Evolutionary conservation across 2,329 filamentous ascomycete species (phyloP).

Genomic region (Teratosphaeria destructans): DNA sequence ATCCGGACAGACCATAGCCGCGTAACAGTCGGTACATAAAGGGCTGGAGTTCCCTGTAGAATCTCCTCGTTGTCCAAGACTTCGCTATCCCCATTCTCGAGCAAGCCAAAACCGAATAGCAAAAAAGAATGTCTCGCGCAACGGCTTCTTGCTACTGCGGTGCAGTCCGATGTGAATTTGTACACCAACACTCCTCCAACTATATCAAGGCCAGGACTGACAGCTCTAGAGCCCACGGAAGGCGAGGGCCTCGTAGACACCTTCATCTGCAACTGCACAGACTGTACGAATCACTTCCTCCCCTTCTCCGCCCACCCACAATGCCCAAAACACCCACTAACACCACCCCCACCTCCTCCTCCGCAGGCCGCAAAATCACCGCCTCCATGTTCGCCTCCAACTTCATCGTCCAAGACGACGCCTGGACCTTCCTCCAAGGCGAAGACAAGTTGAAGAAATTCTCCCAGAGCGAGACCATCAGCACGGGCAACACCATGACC

Average conservation of each 20-base stretch:
- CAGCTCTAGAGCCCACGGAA: constrained; percentile 26
- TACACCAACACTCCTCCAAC: constrained; percentile 23
- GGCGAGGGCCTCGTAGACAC: constrained; percentile 36
- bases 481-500: constrained; percentile 42
- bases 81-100: neutral
- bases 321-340: constrained; percentile 24
- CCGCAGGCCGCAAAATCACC: constrained; percentile 36
- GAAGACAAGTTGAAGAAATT: constrained; percentile 40
- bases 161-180: constrained; percentile 44
- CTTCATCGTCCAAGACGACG: constrained; percentile 39
- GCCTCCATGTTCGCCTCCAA: constrained; percentile 53
- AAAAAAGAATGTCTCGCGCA: constrained; percentile 20
- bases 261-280: constrained; percentile 51
- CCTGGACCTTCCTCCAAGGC: constrained; percentile 43
- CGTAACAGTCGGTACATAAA: neutral
- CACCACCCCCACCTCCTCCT: too few species aligned
- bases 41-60: neutral
- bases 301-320: neutral
- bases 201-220: neutral
- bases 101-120: neutral
- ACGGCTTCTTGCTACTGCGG: constrained; percentile 52
- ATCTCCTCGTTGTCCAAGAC: neutral
- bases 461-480: constrained; percentile 39
- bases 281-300: constrained; percentile 26
- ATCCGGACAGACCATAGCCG: neutral